phyloP scores from a whole-genome alignment of 2,329 filamentous ascomycete genomes.

The Trichoderma sp. region DNA sequence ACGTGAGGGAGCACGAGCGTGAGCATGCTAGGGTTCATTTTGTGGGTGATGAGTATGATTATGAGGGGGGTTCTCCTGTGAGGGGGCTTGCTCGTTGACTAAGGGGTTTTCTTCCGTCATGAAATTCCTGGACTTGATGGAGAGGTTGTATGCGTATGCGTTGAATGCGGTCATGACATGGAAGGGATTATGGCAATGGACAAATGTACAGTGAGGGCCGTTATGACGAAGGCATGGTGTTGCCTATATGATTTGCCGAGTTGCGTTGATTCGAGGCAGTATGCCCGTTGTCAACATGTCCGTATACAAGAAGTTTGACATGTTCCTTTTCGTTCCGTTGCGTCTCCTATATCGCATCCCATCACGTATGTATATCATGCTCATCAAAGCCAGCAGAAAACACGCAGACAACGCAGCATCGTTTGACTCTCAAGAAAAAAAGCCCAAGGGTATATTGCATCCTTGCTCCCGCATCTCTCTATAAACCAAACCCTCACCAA shows the following conservation, averaged over 20 bases:
- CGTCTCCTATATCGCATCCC: no score
- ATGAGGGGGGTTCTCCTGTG: neutral
- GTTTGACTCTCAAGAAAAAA: neutral
- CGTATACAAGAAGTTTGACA: neutral
- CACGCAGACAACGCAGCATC: neutral
- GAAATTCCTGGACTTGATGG: no score
- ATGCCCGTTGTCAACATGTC: neutral
- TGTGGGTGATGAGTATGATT: constrained; percentile 31
- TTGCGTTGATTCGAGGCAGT: neutral
- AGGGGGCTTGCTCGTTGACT: constrained; percentile 15
- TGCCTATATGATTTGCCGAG: neutral
- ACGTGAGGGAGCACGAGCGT: neutral
- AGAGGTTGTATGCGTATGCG: no score
- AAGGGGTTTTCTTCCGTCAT: neutral
- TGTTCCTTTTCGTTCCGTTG: neutral
- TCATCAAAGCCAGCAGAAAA: no score
- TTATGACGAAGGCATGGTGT: no score
- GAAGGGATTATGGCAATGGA: neutral
- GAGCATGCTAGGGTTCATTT: constrained; percentile 31
- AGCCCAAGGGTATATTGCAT: constrained; percentile 17
- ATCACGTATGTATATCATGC: no score
- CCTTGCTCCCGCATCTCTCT: neutral
- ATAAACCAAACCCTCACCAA: neutral
- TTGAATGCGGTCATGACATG: neutral
- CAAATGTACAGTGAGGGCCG: neutral